A percentile compares a stretch with the other conserved stretches of the same genome.
phyloP scores from a whole-genome alignment of 129 eudicot species.

The Lonicera japonica region DNA sequence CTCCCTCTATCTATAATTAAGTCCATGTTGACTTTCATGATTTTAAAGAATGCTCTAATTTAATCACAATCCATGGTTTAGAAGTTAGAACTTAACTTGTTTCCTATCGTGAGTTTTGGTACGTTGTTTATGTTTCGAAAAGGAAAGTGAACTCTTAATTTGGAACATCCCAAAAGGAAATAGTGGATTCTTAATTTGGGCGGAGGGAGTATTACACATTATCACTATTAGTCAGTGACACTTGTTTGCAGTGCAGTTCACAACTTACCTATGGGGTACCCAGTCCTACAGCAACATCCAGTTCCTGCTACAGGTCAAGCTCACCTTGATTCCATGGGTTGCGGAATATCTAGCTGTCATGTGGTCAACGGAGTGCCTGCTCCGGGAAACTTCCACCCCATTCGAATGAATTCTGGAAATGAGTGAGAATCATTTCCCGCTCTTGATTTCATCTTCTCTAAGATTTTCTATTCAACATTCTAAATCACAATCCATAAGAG shows the following conservation, averaged over 20 bases:
- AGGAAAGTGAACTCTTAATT: too few species aligned
- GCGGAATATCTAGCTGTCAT: slow-evolving; percentile 72
- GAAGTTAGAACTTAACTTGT: too few species aligned
- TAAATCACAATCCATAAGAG: background rate
- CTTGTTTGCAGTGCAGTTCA: slow-evolving; percentile 77
- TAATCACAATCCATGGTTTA: too few species aligned
- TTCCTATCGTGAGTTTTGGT: too few species aligned
- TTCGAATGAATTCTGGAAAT: slow-evolving; percentile 85
- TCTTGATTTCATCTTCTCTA: background rate
- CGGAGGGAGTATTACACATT: slow-evolving; percentile 6
- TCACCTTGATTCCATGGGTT: slow-evolving; percentile 83
- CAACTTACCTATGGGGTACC: slow-evolving; percentile 97
- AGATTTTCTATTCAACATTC: background rate
- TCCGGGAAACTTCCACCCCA: slow-evolving; percentile 70
- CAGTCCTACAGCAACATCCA: slow-evolving; percentile 82
- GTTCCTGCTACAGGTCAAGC: slow-evolving; percentile 76
- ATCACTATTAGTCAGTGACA: slow-evolving; percentile 29
- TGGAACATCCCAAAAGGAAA: too few species aligned
- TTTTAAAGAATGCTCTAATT: too few species aligned
- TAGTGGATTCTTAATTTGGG: too few species aligned
- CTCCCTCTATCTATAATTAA: too few species aligned
- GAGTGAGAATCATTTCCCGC: slow-evolving; percentile 39
- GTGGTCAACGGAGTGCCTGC: slow-evolving; percentile 98
- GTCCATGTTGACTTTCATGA: too few species aligned
- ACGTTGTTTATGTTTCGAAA: too few species aligned